Conservation (phyloP, 179 eudicot species). For the Actinidia arguta region DNA sequence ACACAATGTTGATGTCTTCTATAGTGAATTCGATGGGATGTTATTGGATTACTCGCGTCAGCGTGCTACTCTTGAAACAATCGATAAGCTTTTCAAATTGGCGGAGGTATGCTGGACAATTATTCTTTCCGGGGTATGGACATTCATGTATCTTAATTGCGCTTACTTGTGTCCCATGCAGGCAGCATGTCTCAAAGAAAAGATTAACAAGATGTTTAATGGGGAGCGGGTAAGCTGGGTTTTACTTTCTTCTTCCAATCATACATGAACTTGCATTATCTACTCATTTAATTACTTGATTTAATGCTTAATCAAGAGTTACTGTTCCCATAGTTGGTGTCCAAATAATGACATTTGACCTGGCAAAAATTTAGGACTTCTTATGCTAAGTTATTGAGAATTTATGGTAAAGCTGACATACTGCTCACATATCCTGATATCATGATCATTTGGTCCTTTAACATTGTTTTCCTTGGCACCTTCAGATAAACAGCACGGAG, state of each 20-base stretch:
- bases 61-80: conserved; percentile 72
- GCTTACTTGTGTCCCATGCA: conserved; percentile 38
- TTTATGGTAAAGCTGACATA: background rate
- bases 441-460: background rate
- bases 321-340: background rate
- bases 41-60: conserved; percentile 92
- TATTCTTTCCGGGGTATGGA: background rate
- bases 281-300: background rate
- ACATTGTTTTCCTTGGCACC: conserved; percentile 17
- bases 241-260: background rate
- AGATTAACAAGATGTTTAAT: conserved; percentile 75
- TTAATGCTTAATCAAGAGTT: background rate
- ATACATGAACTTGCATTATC: background rate
- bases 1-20: conserved; percentile 11
- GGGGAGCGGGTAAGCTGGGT: conserved; percentile 82
- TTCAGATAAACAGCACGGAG: conserved; percentile 98
- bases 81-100: conserved; percentile 72
- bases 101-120: conserved; percentile 61
- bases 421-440: background rate
- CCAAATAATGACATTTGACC: background rate
- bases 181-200: conserved; percentile 88
- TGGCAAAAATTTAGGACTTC: background rate
- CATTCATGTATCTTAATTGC: conserved; percentile 13
- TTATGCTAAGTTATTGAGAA: background rate
- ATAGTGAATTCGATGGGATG: conserved; percentile 81